Percentiles rank a stretch among this genome's conserved stretches.
Conservation (phyloP, 2,329 filamentous ascomycete genomes). For the Sclerotinia spermophila region DNA sequence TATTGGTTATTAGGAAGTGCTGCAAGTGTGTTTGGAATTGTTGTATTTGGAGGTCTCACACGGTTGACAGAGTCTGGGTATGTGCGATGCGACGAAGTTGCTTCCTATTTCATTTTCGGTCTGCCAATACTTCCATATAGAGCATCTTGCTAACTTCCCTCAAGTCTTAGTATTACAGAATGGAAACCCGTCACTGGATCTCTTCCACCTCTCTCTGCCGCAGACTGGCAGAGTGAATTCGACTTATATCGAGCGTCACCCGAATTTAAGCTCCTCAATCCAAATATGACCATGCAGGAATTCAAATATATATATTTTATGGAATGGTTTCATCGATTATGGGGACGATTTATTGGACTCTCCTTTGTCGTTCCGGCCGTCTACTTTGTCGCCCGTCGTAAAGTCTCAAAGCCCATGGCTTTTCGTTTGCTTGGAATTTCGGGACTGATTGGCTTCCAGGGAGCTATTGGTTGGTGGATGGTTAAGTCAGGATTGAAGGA, state of each 20-base stretch:
- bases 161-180: conserved; percentile 89
- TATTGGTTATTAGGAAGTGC: conserved; percentile 93
- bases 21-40: conserved; percentile 92
- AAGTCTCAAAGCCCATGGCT: conserved; percentile 76
- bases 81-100: conserved; percentile 23
- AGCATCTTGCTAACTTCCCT: neutral
- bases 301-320: conserved; percentile 99
- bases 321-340: conserved; percentile 96
- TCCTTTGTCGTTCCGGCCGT: conserved; percentile 83
- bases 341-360: conserved; percentile 88
- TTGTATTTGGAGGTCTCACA: conserved; percentile 91
- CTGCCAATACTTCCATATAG: neutral
- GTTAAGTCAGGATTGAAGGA: conserved; percentile 95
- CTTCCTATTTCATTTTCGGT: too few relatives aligned
- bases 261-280: conserved; percentile 89
- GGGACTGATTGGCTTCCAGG: conserved; percentile 88
- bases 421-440: conserved; percentile 77
- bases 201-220: conserved; percentile 71
- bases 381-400: conserved; percentile 80
- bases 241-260: conserved; percentile 87
- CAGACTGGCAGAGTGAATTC: conserved; percentile 91
- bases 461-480: conserved; percentile 99
- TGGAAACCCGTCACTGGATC: conserved; percentile 96
- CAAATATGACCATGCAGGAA: conserved; percentile 85
- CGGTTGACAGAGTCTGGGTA: conserved; percentile 95